Percentiles rank a stretch among this genome's conserved stretches.
These are phyloP conservation scores for Rhodomyrtus tomentosa DNA, from an alignment of 345 rosid genomes.

Conservation along the genomic window DNA sequence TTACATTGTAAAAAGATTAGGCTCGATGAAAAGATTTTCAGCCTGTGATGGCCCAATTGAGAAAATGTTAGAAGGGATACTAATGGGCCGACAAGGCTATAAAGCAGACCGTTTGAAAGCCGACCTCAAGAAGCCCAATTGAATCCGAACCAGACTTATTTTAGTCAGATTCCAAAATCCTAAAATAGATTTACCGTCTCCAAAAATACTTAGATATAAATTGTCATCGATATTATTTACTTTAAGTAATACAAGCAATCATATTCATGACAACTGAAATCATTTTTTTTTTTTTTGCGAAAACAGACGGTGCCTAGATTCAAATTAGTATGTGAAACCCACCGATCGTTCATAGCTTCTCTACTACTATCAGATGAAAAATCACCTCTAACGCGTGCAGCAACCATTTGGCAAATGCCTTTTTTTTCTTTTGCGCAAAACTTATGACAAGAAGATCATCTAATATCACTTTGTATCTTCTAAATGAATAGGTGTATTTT, in stretches of 20 bases:
- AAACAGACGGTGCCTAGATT: background rate
- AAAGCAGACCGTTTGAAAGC: background rate
- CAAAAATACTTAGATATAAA: no score
- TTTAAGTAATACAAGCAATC: no score
- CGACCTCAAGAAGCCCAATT: background rate
- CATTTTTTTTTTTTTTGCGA: no score
- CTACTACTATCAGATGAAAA: background rate
- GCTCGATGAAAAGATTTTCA: background rate
- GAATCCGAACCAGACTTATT: background rate
- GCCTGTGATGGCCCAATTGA: background rate
- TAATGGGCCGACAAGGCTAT: background rate
- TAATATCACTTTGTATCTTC: background rate
- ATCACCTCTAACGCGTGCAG: background rate
- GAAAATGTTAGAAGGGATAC: background rate
- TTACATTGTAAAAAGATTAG: background rate
- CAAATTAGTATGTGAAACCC: background rate
- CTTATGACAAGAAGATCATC: background rate
- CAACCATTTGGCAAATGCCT: background rate
- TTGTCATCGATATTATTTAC: no score
- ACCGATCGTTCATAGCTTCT: background rate
- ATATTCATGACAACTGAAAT: no score
- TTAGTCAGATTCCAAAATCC: background rate
- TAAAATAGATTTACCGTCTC: background rate
- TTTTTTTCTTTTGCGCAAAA: background rate
- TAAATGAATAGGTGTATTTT: background rate